phyloP scores from a whole-genome alignment of 2,329 filamentous ascomycete genomes.

The Xylaria sp. region DNA sequence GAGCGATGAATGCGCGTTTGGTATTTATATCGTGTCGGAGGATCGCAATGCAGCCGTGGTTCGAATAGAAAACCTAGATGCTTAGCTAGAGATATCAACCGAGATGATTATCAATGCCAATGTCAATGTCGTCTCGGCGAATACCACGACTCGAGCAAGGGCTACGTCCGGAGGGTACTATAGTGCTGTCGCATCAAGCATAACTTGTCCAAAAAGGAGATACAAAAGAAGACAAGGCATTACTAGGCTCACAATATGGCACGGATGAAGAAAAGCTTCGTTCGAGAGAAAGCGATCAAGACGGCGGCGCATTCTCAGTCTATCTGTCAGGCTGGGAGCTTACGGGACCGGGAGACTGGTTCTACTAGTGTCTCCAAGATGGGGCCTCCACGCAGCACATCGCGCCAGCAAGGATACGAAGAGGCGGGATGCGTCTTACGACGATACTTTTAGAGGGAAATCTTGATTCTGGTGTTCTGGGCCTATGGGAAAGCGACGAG shows the following conservation, averaged over 20 bases:
- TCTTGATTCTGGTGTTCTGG: slow-evolving; percentile 11
- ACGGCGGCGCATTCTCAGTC: neutral
- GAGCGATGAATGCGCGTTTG: neutral
- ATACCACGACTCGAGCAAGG: neutral
- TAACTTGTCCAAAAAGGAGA: neutral
- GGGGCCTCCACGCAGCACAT: slow-evolving; percentile 7
- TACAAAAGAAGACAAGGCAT: neutral
- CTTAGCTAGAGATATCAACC: neutral
- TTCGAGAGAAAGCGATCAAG: neutral
- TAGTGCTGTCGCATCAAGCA: neutral
- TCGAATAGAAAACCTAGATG: neutral
- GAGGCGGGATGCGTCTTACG: slow-evolving; percentile 29
- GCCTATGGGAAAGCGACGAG: slow-evolving; percentile 24
- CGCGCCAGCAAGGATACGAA: slow-evolving; percentile 1
- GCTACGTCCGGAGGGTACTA: neutral
- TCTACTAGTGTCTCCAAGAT: slow-evolving; percentile 18
- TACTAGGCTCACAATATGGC: neutral
- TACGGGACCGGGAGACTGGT: slow-evolving; percentile 19
- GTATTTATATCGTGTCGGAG: neutral
- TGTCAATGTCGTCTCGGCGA: neutral
- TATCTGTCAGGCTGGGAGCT: slow-evolving; percentile 7
- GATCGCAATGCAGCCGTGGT: neutral
- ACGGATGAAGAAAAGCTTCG: neutral
- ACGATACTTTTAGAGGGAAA: slow-evolving; percentile 27
- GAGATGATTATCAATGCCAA: neutral